A percentile compares a stretch with the other conserved stretches of the same genome.
phyloP scores from a whole-genome alignment of 345 rosid genomes.

The Gossypium longicalyx region DNA sequence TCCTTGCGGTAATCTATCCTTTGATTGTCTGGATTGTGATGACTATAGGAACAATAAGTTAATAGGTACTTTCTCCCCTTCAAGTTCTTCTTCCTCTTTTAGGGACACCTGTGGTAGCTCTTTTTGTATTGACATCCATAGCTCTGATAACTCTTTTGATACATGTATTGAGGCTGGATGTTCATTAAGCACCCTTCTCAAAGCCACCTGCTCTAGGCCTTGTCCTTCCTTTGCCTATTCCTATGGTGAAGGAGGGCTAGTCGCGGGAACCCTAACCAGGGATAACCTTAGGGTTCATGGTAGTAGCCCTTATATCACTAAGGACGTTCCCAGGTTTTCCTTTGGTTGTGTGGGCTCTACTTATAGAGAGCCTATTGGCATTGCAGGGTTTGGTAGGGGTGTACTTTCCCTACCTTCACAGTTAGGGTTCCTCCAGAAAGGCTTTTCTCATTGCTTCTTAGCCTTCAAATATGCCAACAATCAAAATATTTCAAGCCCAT shows the following conservation, averaged over 20 bases:
- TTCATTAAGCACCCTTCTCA: conserved; percentile 52
- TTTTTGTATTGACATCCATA: conserved; percentile 57
- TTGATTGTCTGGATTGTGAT: conserved; percentile 70
- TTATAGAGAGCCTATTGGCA: conserved; percentile 70
- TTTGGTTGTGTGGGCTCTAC: conserved; percentile 73
- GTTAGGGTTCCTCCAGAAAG: conserved; percentile 63
- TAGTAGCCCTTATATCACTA: conserved; percentile 19
- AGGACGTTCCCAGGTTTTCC: conserved; percentile 49
- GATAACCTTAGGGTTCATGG: conserved; percentile 60
- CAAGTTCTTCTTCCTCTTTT: conserved; percentile 48
- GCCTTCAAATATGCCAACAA: conserved; percentile 72
- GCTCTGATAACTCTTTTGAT: conserved; percentile 72
- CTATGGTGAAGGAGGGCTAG: conserved; percentile 69
- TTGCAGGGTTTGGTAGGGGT: conserved; percentile 87
- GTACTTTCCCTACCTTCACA: conserved; percentile 71
- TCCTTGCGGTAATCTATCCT: conserved; percentile 73
- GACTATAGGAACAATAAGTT: conserved; percentile 44
- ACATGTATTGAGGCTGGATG: conserved; percentile 67
- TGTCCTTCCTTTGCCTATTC: conserved; percentile 88
- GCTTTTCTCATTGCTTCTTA: conserved; percentile 84
- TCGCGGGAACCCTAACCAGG: conserved; percentile 52
- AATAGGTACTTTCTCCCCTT: conserved; percentile 49
- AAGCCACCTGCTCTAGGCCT: conserved; percentile 54
- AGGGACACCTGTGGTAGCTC: conserved; percentile 57
- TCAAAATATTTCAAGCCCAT: conserved; percentile 70